phyloP scores from a whole-genome alignment of 768 basidiomycete species.

The Tephrocybe sp. region DNA sequence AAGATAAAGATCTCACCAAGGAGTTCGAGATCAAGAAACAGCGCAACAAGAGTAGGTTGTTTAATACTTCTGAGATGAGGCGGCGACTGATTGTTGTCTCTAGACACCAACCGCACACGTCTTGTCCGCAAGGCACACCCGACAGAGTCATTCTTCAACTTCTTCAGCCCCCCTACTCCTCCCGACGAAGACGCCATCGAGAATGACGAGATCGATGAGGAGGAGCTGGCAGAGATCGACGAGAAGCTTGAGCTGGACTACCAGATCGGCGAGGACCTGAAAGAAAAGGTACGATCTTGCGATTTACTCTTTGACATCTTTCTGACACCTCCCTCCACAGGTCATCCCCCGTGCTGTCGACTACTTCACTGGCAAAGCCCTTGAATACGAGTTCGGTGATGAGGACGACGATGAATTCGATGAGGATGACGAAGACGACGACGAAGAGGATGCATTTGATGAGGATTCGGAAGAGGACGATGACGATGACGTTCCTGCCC shows the following conservation, averaged over 20 bases:
- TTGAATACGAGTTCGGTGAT: conserved; percentile 71
- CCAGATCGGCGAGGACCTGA: conserved; percentile 97
- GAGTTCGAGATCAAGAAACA: conserved; percentile 99
- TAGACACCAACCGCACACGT: conserved; percentile 83
- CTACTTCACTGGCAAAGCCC: conserved; percentile 96
- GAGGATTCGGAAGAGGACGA: conserved; percentile 77
- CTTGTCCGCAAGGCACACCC: conserved; percentile 84
- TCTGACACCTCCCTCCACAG: conserved; percentile 32
- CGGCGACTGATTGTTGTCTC: conserved; percentile 2
- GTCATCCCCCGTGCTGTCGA: conserved; percentile 94
- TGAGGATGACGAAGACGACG: conserved; percentile 58
- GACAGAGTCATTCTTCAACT: conserved; percentile 98
- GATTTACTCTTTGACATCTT: not conserved
- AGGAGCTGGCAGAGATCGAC: conserved; percentile 88
- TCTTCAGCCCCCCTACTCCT: conserved; percentile 82
- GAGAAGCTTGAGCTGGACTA: conserved; percentile 95
- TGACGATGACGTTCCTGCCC: conserved; percentile 60
- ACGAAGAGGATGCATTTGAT: conserved; percentile 56
- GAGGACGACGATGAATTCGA: conserved; percentile 56
- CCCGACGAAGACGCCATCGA: conserved; percentile 69
- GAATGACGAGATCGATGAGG: conserved; percentile 71
- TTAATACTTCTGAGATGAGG: not conserved
- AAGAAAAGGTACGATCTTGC: conserved; percentile 74
- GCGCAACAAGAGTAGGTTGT: conserved; percentile 87
- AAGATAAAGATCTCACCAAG: conserved; percentile 96